These are phyloP conservation scores for Arthrobotrys entomopaga DNA, from an alignment of 2,329 filamentous ascomycete species.

Conservation along the genomic window DNA sequence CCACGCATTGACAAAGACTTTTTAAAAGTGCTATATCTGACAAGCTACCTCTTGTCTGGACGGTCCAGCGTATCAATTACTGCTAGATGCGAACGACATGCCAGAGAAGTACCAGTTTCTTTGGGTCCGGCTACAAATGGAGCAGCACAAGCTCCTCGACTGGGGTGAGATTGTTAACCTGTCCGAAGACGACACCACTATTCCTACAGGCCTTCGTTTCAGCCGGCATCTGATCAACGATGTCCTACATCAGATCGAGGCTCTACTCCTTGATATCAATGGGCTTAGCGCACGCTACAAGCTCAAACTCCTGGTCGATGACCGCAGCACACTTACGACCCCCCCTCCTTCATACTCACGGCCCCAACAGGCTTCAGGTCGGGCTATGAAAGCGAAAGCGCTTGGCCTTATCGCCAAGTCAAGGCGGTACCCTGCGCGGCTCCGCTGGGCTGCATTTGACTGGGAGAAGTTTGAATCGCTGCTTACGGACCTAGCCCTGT, in stretches of 20 bases:
- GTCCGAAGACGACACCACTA: conserved; percentile 19
- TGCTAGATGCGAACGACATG: conserved; percentile 29
- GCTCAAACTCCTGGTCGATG: conserved; percentile 20
- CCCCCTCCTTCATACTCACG: conserved; percentile 16
- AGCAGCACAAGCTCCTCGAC: conserved; percentile 33
- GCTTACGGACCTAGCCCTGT: conserved; percentile 11
- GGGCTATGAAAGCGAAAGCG: conserved; percentile 21
- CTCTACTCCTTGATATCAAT: conserved; percentile 16
- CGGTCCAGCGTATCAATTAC: conserved; percentile 13
- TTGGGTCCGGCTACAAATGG: conserved; percentile 22
- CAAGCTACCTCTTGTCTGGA: conserved; percentile 5
- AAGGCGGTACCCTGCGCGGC: conserved; percentile 11
- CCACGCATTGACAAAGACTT: conserved; percentile 12
- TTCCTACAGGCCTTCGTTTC: neutral
- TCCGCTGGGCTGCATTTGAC: conserved; percentile 31
- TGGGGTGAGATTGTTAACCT: conserved; percentile 19
- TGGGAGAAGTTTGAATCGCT: conserved; percentile 20
- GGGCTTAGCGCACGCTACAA: conserved; percentile 17
- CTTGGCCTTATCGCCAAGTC: conserved; percentile 20
- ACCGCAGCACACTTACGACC: neutral
- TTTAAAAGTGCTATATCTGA: conserved; percentile 11
- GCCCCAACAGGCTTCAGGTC: conserved; percentile 8
- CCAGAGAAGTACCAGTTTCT: conserved; percentile 23
- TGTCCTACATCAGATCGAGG: conserved; percentile 32
- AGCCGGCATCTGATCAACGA: conserved; percentile 25